Evolutionary conservation across 805 yeast genomes (phyloP).

Genomic region (Saccharomycopsis lassenensis): DNA sequence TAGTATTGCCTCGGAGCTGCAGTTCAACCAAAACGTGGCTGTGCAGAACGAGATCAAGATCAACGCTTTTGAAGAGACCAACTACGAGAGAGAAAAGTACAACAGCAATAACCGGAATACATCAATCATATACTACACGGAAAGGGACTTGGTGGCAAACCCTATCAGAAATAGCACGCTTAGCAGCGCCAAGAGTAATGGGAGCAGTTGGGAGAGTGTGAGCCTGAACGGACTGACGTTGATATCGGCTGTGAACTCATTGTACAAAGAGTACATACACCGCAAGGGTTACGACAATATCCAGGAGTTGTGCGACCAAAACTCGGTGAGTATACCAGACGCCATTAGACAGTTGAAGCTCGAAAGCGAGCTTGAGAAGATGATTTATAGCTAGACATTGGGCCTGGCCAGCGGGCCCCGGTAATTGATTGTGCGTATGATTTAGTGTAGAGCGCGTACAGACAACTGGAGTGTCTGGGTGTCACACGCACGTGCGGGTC

Average conservation of each 20-base stretch:
- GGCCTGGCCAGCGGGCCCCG: too few species aligned
- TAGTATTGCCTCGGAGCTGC: slow-evolving; percentile 17
- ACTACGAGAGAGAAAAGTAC: too few species aligned
- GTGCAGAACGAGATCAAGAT: slow-evolving; percentile 1
- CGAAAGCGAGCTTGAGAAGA: slow-evolving; percentile 3
- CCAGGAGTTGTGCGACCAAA: slow-evolving; percentile 15
- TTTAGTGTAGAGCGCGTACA: too few species aligned
- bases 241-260: slow-evolving; percentile 17
- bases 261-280: slow-evolving; percentile 15
- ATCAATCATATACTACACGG: slow-evolving; percentile 16
- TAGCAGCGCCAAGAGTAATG: slow-evolving; percentile 1
- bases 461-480: too few species aligned
- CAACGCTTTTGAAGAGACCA: too few species aligned
- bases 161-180: slow-evolving; percentile 4
- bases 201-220: slow-evolving; percentile 2
- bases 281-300: slow-evolving; percentile 11
- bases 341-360: slow-evolving; percentile 14
- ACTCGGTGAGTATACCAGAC: slow-evolving; percentile 10
- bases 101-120: too few species aligned
- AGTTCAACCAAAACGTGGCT: slow-evolving; percentile 13
- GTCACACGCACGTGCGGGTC: too few species aligned
- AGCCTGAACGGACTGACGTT: slow-evolving; percentile 9
- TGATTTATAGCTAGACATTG: neutral
- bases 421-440: too few species aligned
- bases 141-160: slow-evolving; percentile 14